phyloP scores from a whole-genome alignment of 345 rosid genomes.

The Pugionium dolabratum region DNA sequence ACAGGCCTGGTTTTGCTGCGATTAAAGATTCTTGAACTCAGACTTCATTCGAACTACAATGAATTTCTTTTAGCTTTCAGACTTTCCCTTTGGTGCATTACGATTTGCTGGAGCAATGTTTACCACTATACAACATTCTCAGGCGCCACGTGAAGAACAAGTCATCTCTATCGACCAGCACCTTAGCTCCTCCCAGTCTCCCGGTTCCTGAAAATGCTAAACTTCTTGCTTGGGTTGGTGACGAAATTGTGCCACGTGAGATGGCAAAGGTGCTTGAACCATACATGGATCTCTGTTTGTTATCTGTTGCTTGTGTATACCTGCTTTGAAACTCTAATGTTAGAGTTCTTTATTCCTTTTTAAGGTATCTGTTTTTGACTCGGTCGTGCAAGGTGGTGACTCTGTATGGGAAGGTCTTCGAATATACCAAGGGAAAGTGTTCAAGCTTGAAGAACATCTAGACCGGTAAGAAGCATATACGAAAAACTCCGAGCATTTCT shows the following conservation, averaged over 20 bases:
- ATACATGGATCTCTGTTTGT: constrained; percentile 3
- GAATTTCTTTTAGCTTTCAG: constrained; percentile 42
- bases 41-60: constrained; percentile 10
- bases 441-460: constrained; percentile 84
- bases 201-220: constrained; percentile 80
- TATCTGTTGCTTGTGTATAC: neutral
- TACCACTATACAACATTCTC: constrained; percentile 80
- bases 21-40: neutral
- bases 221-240: constrained; percentile 89
- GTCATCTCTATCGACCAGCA: constrained; percentile 49
- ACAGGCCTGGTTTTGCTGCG: constrained; percentile 6
- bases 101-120: constrained; percentile 72
- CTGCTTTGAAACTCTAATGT: constrained; percentile 4
- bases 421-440: constrained; percentile 63
- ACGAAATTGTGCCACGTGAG: constrained; percentile 81
- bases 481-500: neutral
- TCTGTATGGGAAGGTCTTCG: constrained; percentile 92
- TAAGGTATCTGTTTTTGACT: constrained; percentile 89
- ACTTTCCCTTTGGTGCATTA: constrained; percentile 67
- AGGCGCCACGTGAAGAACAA: constrained; percentile 53
- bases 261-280: constrained; percentile 71
- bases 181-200: constrained; percentile 62
- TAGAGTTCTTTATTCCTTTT: constrained; percentile 9
- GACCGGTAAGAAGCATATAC: constrained; percentile 57
- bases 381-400: constrained; percentile 91